A percentile compares a stretch with the other conserved stretches of the same genome.
phyloP scores from a whole-genome alignment of 2,329 filamentous ascomycete species.

The Exophiala xenobiotica region DNA sequence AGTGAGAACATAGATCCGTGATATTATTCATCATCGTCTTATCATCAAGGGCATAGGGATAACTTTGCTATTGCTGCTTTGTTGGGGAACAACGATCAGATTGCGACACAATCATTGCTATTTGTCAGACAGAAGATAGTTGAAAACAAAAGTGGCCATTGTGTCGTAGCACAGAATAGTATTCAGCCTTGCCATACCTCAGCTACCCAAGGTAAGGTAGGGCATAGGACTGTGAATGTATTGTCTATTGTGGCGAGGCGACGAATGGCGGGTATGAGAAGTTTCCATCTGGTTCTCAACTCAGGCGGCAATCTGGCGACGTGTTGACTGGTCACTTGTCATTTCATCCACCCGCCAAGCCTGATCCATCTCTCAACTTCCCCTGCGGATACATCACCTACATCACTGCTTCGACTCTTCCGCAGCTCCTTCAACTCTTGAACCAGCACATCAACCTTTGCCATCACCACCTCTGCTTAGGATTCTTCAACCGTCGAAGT shows the following conservation, averaged over 20 bases:
- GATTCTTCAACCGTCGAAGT: slow-evolving; percentile 17
- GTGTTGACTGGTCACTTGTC: slow-evolving; percentile 15
- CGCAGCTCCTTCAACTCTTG: slow-evolving; percentile 13
- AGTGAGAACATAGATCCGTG: too few species aligned
- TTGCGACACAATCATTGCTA: too few species aligned
- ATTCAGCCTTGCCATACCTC: background rate
- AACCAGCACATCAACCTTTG: slow-evolving; percentile 2
- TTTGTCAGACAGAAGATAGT: too few species aligned
- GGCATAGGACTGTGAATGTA: background rate
- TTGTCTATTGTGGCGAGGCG: slow-evolving; percentile 5
- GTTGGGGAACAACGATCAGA: too few species aligned
- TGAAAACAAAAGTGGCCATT: too few species aligned
- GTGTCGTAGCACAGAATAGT: too few species aligned
- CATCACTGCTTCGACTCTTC: slow-evolving; percentile 10
- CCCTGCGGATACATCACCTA: slow-evolving; percentile 14
- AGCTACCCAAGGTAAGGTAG: background rate
- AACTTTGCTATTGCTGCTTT: too few species aligned
- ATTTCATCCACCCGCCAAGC: slow-evolving; percentile 21
- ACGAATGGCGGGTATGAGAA: slow-evolving; percentile 6
- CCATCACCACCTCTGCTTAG: slow-evolving; percentile 10
- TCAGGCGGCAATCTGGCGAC: slow-evolving; percentile 24
- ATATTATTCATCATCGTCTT: too few species aligned
- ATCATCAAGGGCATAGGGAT: too few species aligned
- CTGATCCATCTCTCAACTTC: slow-evolving; percentile 3
- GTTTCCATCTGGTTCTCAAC: slow-evolving; percentile 15